Evolutionary conservation across 169 alveolate species (phyloP).

Genomic region (Neospora caninum): DNA sequence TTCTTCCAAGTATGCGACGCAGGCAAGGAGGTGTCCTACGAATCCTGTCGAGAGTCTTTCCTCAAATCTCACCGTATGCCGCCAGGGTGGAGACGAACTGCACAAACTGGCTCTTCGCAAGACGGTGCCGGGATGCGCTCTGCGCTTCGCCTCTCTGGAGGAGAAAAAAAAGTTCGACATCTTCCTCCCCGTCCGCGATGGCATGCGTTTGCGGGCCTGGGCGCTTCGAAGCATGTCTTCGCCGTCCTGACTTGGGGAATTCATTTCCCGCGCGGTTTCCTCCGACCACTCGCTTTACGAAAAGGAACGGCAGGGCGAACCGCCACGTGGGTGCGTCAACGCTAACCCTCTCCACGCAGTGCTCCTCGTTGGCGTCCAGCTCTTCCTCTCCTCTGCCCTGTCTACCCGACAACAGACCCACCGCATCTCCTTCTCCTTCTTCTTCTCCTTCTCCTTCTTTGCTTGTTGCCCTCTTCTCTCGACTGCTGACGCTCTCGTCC

Average conservation of each 20-base stretch:
- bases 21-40: too few relatives aligned
- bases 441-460: not conserved
- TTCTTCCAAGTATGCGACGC: too few relatives aligned
- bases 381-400: too few relatives aligned
- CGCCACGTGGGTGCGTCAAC: too few relatives aligned
- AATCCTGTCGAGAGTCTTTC: not conserved
- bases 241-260: too few relatives aligned
- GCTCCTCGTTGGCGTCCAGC: too few relatives aligned
- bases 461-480: not conserved
- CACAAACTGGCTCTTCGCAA: not conserved
- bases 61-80: not conserved
- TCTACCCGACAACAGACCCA: not conserved
- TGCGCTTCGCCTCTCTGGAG: not conserved
- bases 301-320: too few relatives aligned
- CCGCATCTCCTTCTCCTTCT: not conserved
- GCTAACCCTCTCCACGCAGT: too few relatives aligned
- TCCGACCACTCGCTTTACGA: too few relatives aligned
- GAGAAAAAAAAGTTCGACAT: not conserved
- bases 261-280: too few relatives aligned
- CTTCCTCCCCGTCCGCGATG: not conserved
- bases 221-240: too few relatives aligned
- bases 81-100: slow-evolving; percentile 9
- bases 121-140: not conserved
- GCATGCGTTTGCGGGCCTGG: too few relatives aligned
- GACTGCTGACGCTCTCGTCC: not conserved